phyloP scores from a whole-genome alignment of 179 eudicot species.

The Silene coronaria region DNA sequence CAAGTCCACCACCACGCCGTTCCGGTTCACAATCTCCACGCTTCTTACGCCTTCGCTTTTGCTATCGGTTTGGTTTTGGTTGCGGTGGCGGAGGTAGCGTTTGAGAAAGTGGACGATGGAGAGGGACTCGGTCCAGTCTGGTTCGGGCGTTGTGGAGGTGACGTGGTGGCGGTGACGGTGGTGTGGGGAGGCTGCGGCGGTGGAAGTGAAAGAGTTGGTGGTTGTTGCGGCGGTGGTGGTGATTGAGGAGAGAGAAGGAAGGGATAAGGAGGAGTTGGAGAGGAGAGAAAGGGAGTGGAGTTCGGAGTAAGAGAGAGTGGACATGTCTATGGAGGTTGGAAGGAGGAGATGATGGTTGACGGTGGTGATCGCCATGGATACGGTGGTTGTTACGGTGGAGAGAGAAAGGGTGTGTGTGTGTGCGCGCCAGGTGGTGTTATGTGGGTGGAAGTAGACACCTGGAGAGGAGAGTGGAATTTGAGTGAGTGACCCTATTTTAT shows the following conservation, averaged over 20 bases:
- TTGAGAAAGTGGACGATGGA: slow-evolving; percentile 21
- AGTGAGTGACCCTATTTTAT: not conserved
- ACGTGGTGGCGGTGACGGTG: slow-evolving; percentile 4
- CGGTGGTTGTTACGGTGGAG: slow-evolving; percentile 1
- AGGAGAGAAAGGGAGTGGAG: slow-evolving; percentile 29
- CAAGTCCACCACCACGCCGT: slow-evolving; percentile 55
- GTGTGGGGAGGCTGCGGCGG: not conserved
- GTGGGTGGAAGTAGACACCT: slow-evolving; percentile 22
- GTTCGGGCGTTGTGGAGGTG: slow-evolving; percentile 4
- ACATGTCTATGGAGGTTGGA: slow-evolving; percentile 21
- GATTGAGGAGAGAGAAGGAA: not conserved
- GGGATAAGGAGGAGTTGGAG: slow-evolving; percentile 5
- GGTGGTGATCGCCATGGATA: slow-evolving; percentile 9
- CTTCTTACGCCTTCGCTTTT: not conserved
- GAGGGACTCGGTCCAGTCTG: slow-evolving; percentile 19
- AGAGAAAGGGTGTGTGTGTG: not conserved
- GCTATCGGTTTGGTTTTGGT: not conserved
- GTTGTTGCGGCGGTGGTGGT: not conserved
- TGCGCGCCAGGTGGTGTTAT: not conserved
- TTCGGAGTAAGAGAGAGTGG: slow-evolving; percentile 28
- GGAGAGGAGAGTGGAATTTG: not conserved
- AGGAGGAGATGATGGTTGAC: slow-evolving; percentile 5
- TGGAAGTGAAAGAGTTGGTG: not conserved
- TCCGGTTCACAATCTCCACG: slow-evolving; percentile 34
- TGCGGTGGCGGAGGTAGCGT: slow-evolving; percentile 4